These are phyloP conservation scores for Saccharomycopsis oosterbeekiorum DNA, from an alignment of 805 yeast species.

Conservation along the genomic window DNA sequence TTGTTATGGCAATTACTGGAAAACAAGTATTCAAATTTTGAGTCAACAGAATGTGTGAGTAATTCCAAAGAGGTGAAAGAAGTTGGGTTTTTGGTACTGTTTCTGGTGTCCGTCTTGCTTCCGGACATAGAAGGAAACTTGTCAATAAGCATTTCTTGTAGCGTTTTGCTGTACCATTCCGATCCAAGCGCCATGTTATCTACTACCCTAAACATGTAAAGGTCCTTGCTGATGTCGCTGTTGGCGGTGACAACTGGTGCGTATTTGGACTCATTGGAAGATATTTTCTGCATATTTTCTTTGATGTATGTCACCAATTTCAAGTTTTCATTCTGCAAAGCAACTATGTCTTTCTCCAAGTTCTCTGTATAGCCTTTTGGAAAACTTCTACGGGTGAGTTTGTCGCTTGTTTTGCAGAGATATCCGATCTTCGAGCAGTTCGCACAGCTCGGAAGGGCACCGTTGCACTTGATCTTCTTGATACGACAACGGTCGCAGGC, in stretches of 20 bases:
- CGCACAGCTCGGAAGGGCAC: slow-evolving; percentile 54
- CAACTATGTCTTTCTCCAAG: slow-evolving; percentile 51
- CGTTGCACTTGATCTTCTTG: slow-evolving; percentile 70
- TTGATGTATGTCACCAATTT: slow-evolving; percentile 28
- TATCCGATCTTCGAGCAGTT: slow-evolving; percentile 58
- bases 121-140: neutral
- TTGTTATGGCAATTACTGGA: neutral
- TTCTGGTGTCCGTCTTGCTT: neutral
- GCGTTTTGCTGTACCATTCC: neutral
- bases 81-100: neutral
- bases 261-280: neutral
- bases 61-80: neutral
- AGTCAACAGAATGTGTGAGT: neutral
- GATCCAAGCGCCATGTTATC: neutral
- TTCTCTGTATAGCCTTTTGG: slow-evolving; percentile 78
- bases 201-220: neutral
- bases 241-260: neutral
- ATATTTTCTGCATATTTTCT: slow-evolving; percentile 21
- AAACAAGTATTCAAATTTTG: neutral
- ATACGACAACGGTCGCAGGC: slow-evolving; percentile 78
- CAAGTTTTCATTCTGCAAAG: slow-evolving; percentile 47
- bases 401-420: slow-evolving; percentile 64
- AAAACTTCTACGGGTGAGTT: slow-evolving; percentile 63
- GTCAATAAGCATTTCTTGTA: neutral
- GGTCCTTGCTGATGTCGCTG: neutral